Evolutionary conservation across 2,329 filamentous ascomycete genomes (phyloP).

Genomic region (Aspergillus neoniger): DNA sequence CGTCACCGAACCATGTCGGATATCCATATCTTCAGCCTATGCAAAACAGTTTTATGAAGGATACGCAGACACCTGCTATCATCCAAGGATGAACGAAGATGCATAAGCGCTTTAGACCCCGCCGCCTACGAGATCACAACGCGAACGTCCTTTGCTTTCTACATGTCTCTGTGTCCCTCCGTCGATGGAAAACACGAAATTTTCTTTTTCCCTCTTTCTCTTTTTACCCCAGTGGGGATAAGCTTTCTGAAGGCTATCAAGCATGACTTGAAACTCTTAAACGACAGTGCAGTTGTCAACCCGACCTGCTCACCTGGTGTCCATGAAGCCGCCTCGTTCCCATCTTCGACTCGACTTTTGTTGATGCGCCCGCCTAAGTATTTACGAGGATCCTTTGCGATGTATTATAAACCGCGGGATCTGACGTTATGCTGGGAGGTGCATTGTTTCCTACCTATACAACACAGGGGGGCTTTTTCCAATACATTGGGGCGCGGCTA

Average conservation of each 20-base stretch:
- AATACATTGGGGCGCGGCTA: constrained; percentile 1
- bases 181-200: background rate
- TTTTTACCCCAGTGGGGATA: background rate
- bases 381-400: constrained; percentile 31
- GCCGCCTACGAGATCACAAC: background rate
- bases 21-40: constrained; percentile 46
- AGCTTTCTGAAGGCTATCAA: background rate
- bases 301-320: background rate
- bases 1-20: constrained; percentile 42
- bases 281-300: background rate
- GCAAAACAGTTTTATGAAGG: constrained; percentile 48
- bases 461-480: background rate
- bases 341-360: constrained; percentile 11
- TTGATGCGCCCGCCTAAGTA: constrained; percentile 9
- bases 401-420: constrained; percentile 39
- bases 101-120: background rate
- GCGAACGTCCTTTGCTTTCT: background rate
- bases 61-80: constrained; percentile 49
- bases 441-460: constrained; percentile 13
- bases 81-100: constrained; percentile 34
- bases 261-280: background rate
- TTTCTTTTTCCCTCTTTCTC: background rate
- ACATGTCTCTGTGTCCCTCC: background rate
- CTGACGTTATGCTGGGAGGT: constrained; percentile 10
- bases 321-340: background rate